Conservation (phyloP, 1,284 basidiomycete species). For the Leccinum pachyderme region DNA sequence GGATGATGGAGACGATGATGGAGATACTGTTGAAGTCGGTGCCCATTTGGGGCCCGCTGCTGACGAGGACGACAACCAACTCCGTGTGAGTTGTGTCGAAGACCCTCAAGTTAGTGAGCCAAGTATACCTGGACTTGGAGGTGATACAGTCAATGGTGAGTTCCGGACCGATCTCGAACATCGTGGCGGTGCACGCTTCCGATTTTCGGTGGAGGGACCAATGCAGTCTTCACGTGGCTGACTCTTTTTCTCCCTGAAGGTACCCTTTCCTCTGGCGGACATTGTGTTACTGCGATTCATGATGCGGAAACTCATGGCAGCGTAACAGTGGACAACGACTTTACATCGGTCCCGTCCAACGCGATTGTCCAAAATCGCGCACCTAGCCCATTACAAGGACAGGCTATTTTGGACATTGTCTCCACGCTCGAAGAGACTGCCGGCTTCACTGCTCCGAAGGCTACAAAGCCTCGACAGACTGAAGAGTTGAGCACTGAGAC, state of each 20-base stretch:
- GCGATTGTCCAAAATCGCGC: slow-evolving; percentile 7
- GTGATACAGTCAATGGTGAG: slow-evolving; percentile 45
- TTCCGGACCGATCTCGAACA: slow-evolving; percentile 36
- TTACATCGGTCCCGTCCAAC: slow-evolving; percentile 13
- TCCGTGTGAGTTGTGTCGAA: slow-evolving; percentile 46
- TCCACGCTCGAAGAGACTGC: slow-evolving; percentile 17
- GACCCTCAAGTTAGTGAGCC: slow-evolving; percentile 39
- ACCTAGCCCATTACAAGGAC: slow-evolving; percentile 12
- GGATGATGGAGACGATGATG: slow-evolving; percentile 48
- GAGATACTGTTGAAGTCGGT: slow-evolving; percentile 36
- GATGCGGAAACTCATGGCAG: slow-evolving; percentile 8
- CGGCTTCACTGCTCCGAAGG: slow-evolving; percentile 8
- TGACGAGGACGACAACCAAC: slow-evolving; percentile 45
- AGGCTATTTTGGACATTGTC: slow-evolving; percentile 12
- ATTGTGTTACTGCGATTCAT: slow-evolving; percentile 13
- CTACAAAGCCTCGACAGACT: slow-evolving; percentile 11
- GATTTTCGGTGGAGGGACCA: slow-evolving; percentile 18
- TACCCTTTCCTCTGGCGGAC: slow-evolving; percentile 20
- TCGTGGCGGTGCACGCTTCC: slow-evolving; percentile 32
- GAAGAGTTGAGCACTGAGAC: slow-evolving; percentile 18
- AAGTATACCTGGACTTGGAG: slow-evolving; percentile 34
- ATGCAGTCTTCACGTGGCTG: slow-evolving; percentile 25
- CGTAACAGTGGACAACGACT: slow-evolving; percentile 10
- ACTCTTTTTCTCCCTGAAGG: slow-evolving; percentile 26
- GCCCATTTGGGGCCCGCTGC: slow-evolving; percentile 17